Conservation (phyloP, 805 yeast genomes). For the Scheffersomyces stipitis region DNA sequence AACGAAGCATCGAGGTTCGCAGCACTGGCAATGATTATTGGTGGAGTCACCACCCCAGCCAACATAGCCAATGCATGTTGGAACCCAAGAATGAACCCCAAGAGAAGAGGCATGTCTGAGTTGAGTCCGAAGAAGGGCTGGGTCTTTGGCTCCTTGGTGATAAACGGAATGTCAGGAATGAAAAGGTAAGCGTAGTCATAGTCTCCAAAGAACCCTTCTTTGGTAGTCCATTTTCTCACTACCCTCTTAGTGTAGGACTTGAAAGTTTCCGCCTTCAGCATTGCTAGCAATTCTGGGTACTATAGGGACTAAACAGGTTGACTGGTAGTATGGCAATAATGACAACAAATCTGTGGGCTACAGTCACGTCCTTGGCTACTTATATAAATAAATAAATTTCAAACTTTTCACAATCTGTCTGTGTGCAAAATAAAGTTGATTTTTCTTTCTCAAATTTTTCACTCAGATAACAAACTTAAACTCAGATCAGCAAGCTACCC, state of each 20-base stretch:
- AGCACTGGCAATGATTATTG: conserved; percentile 63
- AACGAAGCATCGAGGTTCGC: conserved; percentile 55
- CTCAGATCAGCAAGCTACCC: too few species aligned
- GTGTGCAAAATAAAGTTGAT: too few species aligned
- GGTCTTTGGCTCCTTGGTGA: conserved; percentile 42
- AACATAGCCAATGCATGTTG: conserved; percentile 90
- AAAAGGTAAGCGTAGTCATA: conserved; percentile 80
- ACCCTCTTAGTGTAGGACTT: conserved; percentile 19
- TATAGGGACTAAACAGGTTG: too few species aligned
- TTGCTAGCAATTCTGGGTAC: too few species aligned
- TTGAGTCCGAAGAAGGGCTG: conserved; percentile 85
- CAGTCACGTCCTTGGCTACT: too few species aligned
- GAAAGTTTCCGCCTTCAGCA: too few species aligned
- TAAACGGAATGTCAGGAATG: conserved; percentile 77
- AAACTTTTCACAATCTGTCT: too few species aligned
- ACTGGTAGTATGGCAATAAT: too few species aligned
- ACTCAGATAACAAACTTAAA: too few species aligned
- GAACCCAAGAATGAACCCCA: conserved; percentile 77
- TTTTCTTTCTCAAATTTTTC: too few species aligned
- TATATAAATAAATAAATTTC: too few species aligned
- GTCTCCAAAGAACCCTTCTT: conserved; percentile 82
- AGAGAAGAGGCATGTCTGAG: conserved; percentile 75
- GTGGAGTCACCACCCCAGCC: conserved; percentile 88
- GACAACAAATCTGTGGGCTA: too few species aligned
- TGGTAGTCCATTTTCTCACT: conserved; percentile 59